phyloP scores from a whole-genome alignment of 305 asterid species.

The Fraxinus baroniana region DNA sequence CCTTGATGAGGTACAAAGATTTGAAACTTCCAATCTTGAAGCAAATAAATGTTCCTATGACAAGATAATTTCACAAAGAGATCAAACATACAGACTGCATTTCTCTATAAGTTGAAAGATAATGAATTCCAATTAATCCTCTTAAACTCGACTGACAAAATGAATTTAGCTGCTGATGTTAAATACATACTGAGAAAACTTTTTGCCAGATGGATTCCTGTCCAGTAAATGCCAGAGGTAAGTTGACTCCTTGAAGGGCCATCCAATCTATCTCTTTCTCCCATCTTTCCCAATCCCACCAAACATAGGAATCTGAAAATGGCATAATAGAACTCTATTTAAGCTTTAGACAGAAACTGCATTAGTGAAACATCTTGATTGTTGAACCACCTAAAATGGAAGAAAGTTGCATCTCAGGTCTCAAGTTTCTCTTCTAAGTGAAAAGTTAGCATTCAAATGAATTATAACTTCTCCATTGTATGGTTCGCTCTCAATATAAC shows the following conservation, averaged over 20 bases:
- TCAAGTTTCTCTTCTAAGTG: neutral
- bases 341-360: slow-evolving; percentile 28
- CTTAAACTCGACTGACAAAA: slow-evolving; percentile 12
- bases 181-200: slow-evolving; percentile 75
- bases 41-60: neutral
- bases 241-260: slow-evolving; percentile 93
- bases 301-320: slow-evolving; percentile 84
- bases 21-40: slow-evolving; percentile 2
- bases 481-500: neutral
- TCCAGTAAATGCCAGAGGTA: slow-evolving; percentile 93
- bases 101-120: slow-evolving; percentile 16
- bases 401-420: slow-evolving; percentile 11
- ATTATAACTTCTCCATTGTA: neutral
- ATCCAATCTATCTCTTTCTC: slow-evolving; percentile 98
- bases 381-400: slow-evolving; percentile 4
- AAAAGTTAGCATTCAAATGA: slow-evolving; percentile 2
- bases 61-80: slow-evolving; percentile 1
- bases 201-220: slow-evolving; percentile 95
- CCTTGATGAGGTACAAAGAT: neutral
- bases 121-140: slow-evolving; percentile 3
- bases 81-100: neutral
- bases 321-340: slow-evolving; percentile 14
- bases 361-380: neutral
- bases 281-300: slow-evolving; percentile 99
- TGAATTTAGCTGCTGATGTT: slow-evolving; percentile 3